Base-by-base conservation (phyloP, 495 filamentous ascomycete genomes). In the Bombardia bombarda region DNA sequence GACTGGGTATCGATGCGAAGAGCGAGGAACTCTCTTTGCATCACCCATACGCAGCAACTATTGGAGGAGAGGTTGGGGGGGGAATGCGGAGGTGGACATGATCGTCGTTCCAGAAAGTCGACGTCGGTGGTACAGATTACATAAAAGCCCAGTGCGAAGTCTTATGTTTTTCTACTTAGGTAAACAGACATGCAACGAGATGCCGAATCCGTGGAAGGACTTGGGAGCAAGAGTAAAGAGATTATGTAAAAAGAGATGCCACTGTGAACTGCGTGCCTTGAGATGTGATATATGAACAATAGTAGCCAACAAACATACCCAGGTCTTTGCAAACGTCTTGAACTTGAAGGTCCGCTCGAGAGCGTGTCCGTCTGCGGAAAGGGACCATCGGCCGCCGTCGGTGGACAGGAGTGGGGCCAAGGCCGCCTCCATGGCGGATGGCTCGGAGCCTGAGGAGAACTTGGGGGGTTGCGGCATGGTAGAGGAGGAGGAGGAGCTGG, bases 271-370 rank as follows among this genome's bases (percentile, higher is more conserved):
- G 13, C 26, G 26, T 7, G 13, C 7, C 26, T 7, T 7, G 26
- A 30, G 7, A 13, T 30, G 26, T 30, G 26, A 7, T 30, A 30
- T 30, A n/a, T n/a, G 10, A 43, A n/a, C n/a, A n/a, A n/a, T n/a
- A n/a, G n/a, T n/a, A n/a, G n/a, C n/a, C n/a, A n/a, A n/a, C n/a
- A 10, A 19, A 58, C 74, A 54, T 44, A 80, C 77, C 79, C 81
- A 83, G 13, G 76, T 70, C 53, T 72, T 74, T 30, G 69, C 70
- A 51, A 83, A 83, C 3, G 60, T 76, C 62, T 75, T 77, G 58
- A 83, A 84, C 54, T 67, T 70, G 53, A 83, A 81, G 43, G 61
- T 64, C 26, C 77, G 57, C 54, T 82, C 69, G 0, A 83, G 42
- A 2, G 72, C 78, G 49, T 69, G 66, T 18, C 73, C 74, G 43